Base-by-base conservation (phyloP, 805 yeast species). In the Suhomyces sp. region DNA sequence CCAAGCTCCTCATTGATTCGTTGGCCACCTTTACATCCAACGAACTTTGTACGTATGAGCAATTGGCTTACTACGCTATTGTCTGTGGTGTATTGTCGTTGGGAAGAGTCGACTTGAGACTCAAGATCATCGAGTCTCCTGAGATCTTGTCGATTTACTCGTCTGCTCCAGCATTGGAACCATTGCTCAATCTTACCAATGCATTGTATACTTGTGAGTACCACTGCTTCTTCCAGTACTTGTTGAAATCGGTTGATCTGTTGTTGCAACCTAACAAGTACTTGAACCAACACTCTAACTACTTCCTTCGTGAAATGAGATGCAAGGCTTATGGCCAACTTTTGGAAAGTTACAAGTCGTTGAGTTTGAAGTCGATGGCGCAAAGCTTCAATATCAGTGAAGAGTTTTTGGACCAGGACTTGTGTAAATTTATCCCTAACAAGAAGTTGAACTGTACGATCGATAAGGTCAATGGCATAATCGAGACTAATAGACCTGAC, bases 401-500 rank as follows among this genome's bases (percentile, higher is more conserved):
- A 49, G 94, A 86, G 49, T 94, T 91, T 65, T 75, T 94, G 63
- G 99, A 94, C 69, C 75, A 73, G 49, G 99, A 94, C 68, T 76
- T 94, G 60, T 83, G 96, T 62, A 87, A 85, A 65, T 90, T 93
- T 66, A 90, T 94, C 61, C 97, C 97, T 37, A 92, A 86, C 70
- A 91, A 92, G 67, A 90, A 90, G 71, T 80, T 94, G 66, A 93
- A 92, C 73, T 94, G 99, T 73, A 92, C 94, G 48, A 90, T 94
- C 64, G 99, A 94, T 68, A 83, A 89, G 65, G 98, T 94, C 48
- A 89, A 91, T 68, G 98, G 96, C 12, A 89, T 94, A 55, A 89
- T 94, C 57, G 96, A 89, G 68, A 94, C 99, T 15, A 94, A 91
- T 71, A 81, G 98, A 60, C 97, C 97, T 1, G 99, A 94, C 68